phyloP scores from a whole-genome alignment of 2,329 filamentous ascomycete species.

The Bipolaris sorokiniana region DNA sequence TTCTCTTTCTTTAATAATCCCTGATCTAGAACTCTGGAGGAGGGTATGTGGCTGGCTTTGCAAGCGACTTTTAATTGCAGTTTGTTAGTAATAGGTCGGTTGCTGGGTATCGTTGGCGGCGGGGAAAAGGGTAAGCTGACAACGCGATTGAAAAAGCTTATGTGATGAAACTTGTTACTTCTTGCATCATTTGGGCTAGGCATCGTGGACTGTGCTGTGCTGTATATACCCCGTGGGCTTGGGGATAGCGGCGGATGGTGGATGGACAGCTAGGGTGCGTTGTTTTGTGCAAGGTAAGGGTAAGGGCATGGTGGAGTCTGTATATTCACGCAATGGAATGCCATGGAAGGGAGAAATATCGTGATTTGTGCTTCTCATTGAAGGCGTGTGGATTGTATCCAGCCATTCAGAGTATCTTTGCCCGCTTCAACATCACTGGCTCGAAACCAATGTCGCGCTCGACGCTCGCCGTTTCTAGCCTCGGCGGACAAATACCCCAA shows the following conservation, averaged over 20 bases:
- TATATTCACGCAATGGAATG: neutral
- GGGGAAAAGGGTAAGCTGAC: neutral
- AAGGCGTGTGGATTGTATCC: too few relatives aligned
- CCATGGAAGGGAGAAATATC: neutral
- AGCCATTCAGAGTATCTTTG: neutral
- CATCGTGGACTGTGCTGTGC: slow-evolving; percentile 14
- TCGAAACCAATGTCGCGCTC: neutral
- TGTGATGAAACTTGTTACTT: neutral
- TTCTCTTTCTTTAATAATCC: neutral
- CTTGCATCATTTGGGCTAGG: slow-evolving; percentile 15
- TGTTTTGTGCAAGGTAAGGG: too few relatives aligned
- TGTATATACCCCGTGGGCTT: neutral
- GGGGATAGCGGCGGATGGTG: neutral
- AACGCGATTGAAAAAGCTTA: neutral
- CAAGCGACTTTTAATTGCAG: too few relatives aligned
- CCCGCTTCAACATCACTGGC: neutral
- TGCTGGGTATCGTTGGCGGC: too few relatives aligned
- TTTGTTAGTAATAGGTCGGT: too few relatives aligned
- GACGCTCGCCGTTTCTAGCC: neutral
- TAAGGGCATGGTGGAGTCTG: neutral
- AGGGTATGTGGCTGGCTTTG: too few relatives aligned
- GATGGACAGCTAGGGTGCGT: too few relatives aligned
- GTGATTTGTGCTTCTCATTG: neutral
- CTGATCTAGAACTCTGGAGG: too few relatives aligned
- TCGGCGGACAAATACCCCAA: neutral